These are phyloP conservation scores for Ampelocalamus luodianensis DNA, from an alignment of 176 grass and related monocot genomes.

Conservation along the genomic window DNA sequence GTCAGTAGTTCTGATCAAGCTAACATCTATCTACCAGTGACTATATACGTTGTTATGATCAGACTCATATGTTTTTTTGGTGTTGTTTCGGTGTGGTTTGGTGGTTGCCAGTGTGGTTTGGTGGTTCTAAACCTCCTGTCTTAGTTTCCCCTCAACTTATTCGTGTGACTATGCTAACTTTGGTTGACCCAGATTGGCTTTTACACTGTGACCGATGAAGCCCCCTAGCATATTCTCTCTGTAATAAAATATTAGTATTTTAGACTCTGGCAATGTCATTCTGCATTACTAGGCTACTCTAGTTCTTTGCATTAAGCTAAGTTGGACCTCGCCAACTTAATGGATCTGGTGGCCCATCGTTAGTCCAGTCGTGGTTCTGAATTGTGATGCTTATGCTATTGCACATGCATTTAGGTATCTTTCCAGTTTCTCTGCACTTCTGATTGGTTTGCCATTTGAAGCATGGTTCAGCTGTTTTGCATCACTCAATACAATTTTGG, in stretches of 20 bases:
- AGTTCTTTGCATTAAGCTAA: background rate
- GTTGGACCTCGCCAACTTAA: background rate
- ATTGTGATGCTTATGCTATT: background rate
- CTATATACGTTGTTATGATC: background rate
- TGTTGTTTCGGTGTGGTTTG: background rate
- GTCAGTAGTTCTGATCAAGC: background rate
- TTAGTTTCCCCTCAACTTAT: background rate
- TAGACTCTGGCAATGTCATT: background rate
- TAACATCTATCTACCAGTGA: background rate
- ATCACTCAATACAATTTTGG: background rate
- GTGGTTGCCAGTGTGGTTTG: background rate
- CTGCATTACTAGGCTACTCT: background rate
- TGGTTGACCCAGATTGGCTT: background rate
- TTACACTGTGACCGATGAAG: background rate
- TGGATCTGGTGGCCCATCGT: background rate
- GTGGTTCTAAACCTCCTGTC: background rate
- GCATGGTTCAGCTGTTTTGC: slow-evolving; percentile 1
- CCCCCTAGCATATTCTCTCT: background rate
- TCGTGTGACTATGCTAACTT: background rate
- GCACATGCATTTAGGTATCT: background rate
- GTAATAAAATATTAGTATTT: background rate
- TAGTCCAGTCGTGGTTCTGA: background rate
- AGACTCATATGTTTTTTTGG: background rate
- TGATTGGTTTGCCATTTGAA: background rate
- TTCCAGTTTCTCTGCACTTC: background rate